These are phyloP conservation scores for Nigrospora osmanthi DNA, from an alignment of 2,329 filamentous ascomycete species.

Conservation along the genomic window DNA sequence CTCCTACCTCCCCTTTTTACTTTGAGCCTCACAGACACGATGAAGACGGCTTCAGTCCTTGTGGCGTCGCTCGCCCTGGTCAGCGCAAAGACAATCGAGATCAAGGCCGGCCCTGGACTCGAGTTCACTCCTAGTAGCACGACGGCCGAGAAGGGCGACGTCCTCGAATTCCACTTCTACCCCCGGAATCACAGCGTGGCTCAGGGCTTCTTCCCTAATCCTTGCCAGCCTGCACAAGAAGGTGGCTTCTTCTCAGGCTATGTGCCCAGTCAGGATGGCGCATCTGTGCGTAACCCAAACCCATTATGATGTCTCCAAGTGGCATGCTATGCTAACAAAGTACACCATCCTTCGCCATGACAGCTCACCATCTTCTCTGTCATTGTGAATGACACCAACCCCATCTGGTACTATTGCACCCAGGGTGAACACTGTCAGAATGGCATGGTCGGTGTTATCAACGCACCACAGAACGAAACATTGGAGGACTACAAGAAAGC, in stretches of 20 bases:
- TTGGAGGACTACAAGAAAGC: slow-evolving; percentile 22
- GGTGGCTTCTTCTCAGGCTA: slow-evolving; percentile 33
- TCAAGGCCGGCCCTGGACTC: slow-evolving; percentile 1
- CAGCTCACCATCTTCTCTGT: slow-evolving; percentile 32
- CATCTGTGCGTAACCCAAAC: background rate
- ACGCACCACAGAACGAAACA: slow-evolving; percentile 24
- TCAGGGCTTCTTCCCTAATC: slow-evolving; percentile 29
- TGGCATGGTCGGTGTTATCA: slow-evolving; percentile 30
- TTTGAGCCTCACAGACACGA: no score
- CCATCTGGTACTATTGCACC: slow-evolving; percentile 42
- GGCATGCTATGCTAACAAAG: background rate
- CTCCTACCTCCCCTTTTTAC: no score
- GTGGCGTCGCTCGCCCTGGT: background rate
- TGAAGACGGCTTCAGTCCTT: no score
- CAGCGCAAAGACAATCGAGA: slow-evolving; percentile 3
- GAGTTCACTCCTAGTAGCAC: slow-evolving; percentile 1
- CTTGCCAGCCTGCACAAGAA: slow-evolving; percentile 24
- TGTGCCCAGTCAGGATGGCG: background rate
- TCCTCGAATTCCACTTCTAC: slow-evolving; percentile 5
- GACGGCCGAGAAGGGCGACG: background rate
- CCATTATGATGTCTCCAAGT: background rate
- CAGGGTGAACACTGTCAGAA: slow-evolving; percentile 36
- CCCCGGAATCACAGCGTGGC: slow-evolving; percentile 30
- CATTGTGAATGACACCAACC: slow-evolving; percentile 33
- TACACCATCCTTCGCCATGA: background rate